Evolutionary conservation across 495 filamentous ascomycete genomes (phyloP).

Genomic region (Stereocaulon alpinum): DNA sequence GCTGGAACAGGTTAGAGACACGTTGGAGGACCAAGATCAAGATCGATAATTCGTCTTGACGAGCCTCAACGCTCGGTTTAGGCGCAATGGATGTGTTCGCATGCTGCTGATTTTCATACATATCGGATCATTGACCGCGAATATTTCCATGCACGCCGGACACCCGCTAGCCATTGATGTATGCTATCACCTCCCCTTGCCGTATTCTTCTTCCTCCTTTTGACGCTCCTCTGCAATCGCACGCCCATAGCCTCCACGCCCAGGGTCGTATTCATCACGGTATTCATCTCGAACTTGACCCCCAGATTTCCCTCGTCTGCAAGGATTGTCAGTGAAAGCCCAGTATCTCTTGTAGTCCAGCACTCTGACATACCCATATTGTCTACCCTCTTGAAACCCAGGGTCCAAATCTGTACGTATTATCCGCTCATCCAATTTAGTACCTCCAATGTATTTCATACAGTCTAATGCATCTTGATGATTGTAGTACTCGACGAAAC

Average conservation of each 20-base stretch:
- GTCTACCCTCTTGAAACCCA: conserved; percentile 88
- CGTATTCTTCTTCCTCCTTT: conserved; percentile 49
- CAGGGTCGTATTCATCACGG: conserved; percentile 89
- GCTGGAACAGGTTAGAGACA: conserved; percentile 56
- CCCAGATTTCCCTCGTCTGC: conserved; percentile 76
- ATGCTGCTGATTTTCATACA: background rate
- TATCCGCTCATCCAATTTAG: conserved; percentile 95
- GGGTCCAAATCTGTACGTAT: conserved; percentile 96
- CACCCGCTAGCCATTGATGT: background rate
- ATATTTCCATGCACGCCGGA: background rate
- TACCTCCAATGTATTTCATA: conserved; percentile 96
- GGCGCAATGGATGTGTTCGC: no score
- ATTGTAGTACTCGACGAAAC: conserved; percentile 98
- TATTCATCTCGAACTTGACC: conserved; percentile 98
- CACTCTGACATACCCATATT: conserved; percentile 60
- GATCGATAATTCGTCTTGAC: background rate
- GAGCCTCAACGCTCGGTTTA: background rate
- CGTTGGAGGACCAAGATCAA: background rate
- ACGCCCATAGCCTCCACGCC: conserved; percentile 74
- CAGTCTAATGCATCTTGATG: conserved; percentile 93
- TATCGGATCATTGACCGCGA: background rate
- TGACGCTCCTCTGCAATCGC: conserved; percentile 53
- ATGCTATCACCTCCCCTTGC: conserved; percentile 35
- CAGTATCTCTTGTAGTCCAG: background rate
- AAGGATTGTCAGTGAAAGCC: background rate